A percentile compares a stretch with the other conserved stretches of the same genome.
These are phyloP conservation scores for Saccharomyces hybrid DNA, from an alignment of 1,139 yeast species.

Conservation along the genomic window DNA sequence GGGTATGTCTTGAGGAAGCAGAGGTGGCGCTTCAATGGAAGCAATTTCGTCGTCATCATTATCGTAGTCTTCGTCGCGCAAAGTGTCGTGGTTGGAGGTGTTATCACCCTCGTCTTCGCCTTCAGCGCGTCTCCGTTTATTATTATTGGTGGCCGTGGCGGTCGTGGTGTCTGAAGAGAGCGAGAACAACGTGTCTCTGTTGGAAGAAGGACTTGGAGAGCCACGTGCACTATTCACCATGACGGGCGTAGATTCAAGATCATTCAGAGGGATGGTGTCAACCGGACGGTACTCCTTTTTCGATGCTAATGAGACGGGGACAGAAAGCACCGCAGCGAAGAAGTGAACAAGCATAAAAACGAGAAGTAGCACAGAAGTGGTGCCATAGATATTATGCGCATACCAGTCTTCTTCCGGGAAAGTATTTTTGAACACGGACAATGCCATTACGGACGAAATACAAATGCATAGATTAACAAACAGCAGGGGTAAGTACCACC, in stretches of 20 bases:
- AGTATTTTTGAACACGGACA: slow-evolving; percentile 52
- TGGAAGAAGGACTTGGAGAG: slow-evolving; percentile 5
- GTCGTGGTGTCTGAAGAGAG: neutral
- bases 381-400: slow-evolving; percentile 67
- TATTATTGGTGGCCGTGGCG: neutral
- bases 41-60: neutral
- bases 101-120: neutral
- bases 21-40: neutral
- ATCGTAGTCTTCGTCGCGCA: neutral
- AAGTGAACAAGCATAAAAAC: slow-evolving; percentile 48
- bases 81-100: neutral
- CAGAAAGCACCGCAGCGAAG: slow-evolving; percentile 41
- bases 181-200: neutral
- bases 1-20: neutral
- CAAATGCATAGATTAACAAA: slow-evolving; percentile 43
- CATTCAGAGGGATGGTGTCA: slow-evolving; percentile 26
- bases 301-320: slow-evolving; percentile 17
- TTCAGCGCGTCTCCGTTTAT: neutral
- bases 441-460: slow-evolving; percentile 47
- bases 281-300: slow-evolving; percentile 36
- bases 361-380: slow-evolving; percentile 55
- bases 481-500: slow-evolving; percentile 52
- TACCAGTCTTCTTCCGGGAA: slow-evolving; percentile 55
- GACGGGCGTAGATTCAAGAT: slow-evolving; percentile 11
- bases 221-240: slow-evolving; percentile 6